A percentile compares a stretch with the other conserved stretches of the same genome.
phyloP scores from a whole-genome alignment of 176 grass and related monocot species.

The Carex parvula region DNA sequence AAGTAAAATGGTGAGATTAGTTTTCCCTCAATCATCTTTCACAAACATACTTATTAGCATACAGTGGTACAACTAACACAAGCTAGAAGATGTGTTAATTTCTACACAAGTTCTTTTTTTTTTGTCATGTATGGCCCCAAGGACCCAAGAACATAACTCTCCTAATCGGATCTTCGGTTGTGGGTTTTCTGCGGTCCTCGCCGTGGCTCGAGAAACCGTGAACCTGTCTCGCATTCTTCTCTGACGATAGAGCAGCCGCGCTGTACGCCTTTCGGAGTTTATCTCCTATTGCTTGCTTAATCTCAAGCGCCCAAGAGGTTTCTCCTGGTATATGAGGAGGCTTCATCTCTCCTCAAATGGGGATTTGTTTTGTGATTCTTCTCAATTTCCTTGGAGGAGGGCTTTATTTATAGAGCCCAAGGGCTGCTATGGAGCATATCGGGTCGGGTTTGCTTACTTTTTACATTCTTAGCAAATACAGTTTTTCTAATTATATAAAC shows the following conservation, averaged over 20 bases:
- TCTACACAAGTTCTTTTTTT: constrained; percentile 9
- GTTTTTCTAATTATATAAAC: not conserved
- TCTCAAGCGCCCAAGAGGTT: constrained; percentile 58
- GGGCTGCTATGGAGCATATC: not conserved
- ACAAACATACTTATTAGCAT: constrained; percentile 16
- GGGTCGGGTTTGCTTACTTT: not conserved
- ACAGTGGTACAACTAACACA: constrained; percentile 21
- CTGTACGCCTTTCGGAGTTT: constrained; percentile 52
- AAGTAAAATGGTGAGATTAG: not conserved
- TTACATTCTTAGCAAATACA: not conserved
- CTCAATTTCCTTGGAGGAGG: constrained; percentile 8
- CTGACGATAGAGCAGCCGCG: not conserved
- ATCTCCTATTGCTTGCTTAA: constrained; percentile 78
- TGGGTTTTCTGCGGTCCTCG: constrained; percentile 43
- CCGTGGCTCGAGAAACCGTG: constrained; percentile 35
- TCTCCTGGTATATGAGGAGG: constrained; percentile 51
- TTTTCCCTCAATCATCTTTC: not conserved
- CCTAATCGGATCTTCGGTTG: constrained; percentile 67
- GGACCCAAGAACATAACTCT: constrained; percentile 97
- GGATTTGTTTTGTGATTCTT: constrained; percentile 32
- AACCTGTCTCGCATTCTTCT: constrained; percentile 24
- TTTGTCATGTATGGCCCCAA: constrained; percentile 89
- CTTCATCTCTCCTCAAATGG: constrained; percentile 44
- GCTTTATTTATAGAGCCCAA: constrained; percentile 50
- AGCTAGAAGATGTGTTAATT: constrained; percentile 18